These are phyloP conservation scores for Scleromitrula shiraiana DNA, from an alignment of 2,329 filamentous ascomycete species.

Conservation along the genomic window DNA sequence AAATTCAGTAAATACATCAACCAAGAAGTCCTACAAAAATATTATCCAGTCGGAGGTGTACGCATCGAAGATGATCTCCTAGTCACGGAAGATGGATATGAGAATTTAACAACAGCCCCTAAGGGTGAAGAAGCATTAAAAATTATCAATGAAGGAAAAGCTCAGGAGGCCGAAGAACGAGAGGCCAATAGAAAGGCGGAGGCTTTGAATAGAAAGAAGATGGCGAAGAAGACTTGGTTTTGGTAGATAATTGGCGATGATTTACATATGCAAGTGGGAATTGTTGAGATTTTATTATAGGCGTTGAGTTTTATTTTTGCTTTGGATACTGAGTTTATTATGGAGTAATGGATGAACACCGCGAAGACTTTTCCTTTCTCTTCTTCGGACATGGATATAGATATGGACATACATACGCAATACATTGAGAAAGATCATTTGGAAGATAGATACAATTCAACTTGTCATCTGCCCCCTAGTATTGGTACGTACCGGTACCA, in stretches of 20 bases:
- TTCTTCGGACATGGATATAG: not conserved
- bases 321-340: too few relatives aligned
- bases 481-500: too few relatives aligned
- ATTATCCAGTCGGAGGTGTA: slow-evolving; percentile 77
- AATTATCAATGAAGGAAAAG: slow-evolving; percentile 38
- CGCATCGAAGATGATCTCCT: slow-evolving; percentile 88
- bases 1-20: slow-evolving; percentile 58
- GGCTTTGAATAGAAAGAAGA: not conserved
- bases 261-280: not conserved
- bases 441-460: too few relatives aligned
- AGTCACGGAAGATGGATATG: slow-evolving; percentile 67
- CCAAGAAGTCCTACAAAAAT: slow-evolving; percentile 53
- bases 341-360: too few relatives aligned
- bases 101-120: slow-evolving; percentile 75
- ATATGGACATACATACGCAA: too few relatives aligned
- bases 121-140: slow-evolving; percentile 66
- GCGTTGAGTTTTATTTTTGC: not conserved
- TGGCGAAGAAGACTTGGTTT: slow-evolving; percentile 16
- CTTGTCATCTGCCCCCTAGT: too few relatives aligned
- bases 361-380: not conserved
- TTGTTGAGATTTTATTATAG: not conserved
- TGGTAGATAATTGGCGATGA: slow-evolving; percentile 12
- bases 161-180: slow-evolving; percentile 5
- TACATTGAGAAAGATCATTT: too few relatives aligned
- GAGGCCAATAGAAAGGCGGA: slow-evolving; percentile 3